These are phyloP conservation scores for Blepharisma stoltei DNA, from an alignment of 73 alveolate genomes.

Conservation along the genomic window DNA sequence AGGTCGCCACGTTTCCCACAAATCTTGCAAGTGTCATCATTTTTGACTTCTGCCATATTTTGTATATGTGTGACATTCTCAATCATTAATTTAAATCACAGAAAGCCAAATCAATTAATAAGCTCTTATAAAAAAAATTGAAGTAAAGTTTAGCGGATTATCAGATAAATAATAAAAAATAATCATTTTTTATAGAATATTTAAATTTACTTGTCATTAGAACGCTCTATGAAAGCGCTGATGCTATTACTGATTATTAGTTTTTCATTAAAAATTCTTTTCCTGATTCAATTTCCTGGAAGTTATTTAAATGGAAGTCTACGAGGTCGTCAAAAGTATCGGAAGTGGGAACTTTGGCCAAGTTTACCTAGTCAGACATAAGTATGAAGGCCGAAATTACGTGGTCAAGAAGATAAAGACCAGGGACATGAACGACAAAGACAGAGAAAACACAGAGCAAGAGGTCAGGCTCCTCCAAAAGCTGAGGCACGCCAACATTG, in stretches of 20 bases:
- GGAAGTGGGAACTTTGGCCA: conserved; percentile 97
- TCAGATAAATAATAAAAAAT: too few species aligned
- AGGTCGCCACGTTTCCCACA: conserved; percentile 25
- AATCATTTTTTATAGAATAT: too few species aligned
- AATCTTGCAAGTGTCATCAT: conserved; percentile 20
- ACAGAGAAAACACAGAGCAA: conserved; percentile 90
- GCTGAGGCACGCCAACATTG: conserved; percentile 94
- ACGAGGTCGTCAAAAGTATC: conserved; percentile 91
- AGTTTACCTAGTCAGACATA: conserved; percentile 90
- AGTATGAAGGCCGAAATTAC: conserved; percentile 87
- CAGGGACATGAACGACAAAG: conserved; percentile 91
- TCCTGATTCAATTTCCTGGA: too few species aligned
- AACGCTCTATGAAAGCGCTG: too few species aligned
- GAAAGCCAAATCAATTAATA: too few species aligned
- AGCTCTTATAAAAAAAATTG: too few species aligned
- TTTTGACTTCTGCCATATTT: conserved; percentile 10
- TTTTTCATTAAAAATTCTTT: too few species aligned
- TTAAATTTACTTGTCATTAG: too few species aligned
- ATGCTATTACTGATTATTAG: too few species aligned
- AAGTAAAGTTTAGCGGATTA: too few species aligned
- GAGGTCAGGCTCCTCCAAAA: conserved; percentile 93
- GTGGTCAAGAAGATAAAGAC: conserved; percentile 92
- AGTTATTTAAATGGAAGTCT: conserved; percentile 75
- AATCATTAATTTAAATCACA: background rate
- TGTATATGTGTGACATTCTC: background rate